These are phyloP conservation scores for Clarireedia homoeocarpa DNA, from an alignment of 2,329 filamentous ascomycete genomes.

Conservation along the genomic window DNA sequence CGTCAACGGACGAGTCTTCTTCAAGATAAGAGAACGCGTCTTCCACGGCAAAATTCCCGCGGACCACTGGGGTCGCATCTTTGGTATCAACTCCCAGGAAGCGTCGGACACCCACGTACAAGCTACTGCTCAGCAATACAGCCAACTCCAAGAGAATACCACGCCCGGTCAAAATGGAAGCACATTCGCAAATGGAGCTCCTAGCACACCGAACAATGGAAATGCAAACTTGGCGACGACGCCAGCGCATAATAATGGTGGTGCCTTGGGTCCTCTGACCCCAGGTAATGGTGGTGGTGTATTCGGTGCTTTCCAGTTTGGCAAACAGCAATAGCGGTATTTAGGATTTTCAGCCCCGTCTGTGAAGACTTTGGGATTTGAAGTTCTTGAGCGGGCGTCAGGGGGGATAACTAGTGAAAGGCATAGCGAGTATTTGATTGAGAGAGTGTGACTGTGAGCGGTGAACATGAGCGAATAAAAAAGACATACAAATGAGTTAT, in stretches of 20 bases:
- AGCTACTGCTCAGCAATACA: constrained; percentile 34
- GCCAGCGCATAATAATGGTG: constrained; percentile 45
- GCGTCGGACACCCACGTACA: constrained; percentile 31
- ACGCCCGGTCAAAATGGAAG: constrained; percentile 44
- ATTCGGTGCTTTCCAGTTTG: constrained; percentile 59
- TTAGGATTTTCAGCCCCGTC: background rate
- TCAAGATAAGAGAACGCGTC: constrained; percentile 81
- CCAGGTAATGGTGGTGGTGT: constrained; percentile 67
- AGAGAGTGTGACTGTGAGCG: background rate
- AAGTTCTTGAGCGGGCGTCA: background rate
- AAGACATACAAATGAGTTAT: background rate
- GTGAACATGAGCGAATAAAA: background rate
- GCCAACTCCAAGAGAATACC: constrained; percentile 36
- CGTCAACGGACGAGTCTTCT: constrained; percentile 90
- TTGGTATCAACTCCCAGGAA: constrained; percentile 74
- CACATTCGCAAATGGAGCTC: constrained; percentile 42
- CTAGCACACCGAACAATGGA: constrained; percentile 64
- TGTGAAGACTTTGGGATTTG: too few relatives aligned
- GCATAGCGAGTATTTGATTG: too few relatives aligned
- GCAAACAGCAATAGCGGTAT: constrained; percentile 18
- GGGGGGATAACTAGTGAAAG: background rate
- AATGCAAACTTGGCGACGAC: constrained; percentile 41
- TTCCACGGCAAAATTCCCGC: constrained; percentile 76
- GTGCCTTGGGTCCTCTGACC: constrained; percentile 63
- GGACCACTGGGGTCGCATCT: constrained; percentile 83